phyloP scores from a whole-genome alignment of 1,139 yeast species.

The Pichia sp. region DNA sequence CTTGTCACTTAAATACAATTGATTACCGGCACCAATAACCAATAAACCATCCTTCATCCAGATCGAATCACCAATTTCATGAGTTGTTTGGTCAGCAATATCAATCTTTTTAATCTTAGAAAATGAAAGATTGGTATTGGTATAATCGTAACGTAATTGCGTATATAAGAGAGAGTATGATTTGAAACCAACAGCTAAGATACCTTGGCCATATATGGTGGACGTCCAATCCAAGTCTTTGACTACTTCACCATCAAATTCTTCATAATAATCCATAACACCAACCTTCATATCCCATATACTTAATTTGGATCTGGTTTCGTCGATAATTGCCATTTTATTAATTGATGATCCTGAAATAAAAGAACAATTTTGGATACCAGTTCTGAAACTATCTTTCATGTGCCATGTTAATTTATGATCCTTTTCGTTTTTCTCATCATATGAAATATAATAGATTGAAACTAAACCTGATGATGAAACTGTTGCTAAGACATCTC shows the following conservation, averaged over 20 bases:
- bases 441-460: slow-evolving; percentile 43
- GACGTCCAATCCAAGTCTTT: slow-evolving; percentile 82
- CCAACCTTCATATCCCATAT: slow-evolving; percentile 78
- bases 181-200: slow-evolving; percentile 76
- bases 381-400: slow-evolving; percentile 53
- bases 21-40: slow-evolving; percentile 89
- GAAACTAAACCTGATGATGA: slow-evolving; percentile 55
- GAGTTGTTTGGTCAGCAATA: slow-evolving; percentile 69
- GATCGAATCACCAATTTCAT: slow-evolving; percentile 81
- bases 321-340: slow-evolving; percentile 70
- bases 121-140: slow-evolving; percentile 76
- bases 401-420: slow-evolving; percentile 47
- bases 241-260: slow-evolving; percentile 33
- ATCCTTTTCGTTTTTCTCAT: slow-evolving; percentile 23
- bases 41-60: slow-evolving; percentile 82
- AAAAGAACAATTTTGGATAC: slow-evolving; percentile 48
- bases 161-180: slow-evolving; percentile 66
- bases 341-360: slow-evolving; percentile 75
- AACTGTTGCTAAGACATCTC: slow-evolving; percentile 59
- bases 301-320: slow-evolving; percentile 46
- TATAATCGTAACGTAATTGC: slow-evolving; percentile 85
- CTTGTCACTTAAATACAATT: slow-evolving; percentile 78
- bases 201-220: slow-evolving; percentile 65
- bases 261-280: slow-evolving; percentile 63
- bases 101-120: slow-evolving; percentile 73